Conservation (phyloP, 192 early-diverging fungal genomes). For the Linnemannia elongata region DNA sequence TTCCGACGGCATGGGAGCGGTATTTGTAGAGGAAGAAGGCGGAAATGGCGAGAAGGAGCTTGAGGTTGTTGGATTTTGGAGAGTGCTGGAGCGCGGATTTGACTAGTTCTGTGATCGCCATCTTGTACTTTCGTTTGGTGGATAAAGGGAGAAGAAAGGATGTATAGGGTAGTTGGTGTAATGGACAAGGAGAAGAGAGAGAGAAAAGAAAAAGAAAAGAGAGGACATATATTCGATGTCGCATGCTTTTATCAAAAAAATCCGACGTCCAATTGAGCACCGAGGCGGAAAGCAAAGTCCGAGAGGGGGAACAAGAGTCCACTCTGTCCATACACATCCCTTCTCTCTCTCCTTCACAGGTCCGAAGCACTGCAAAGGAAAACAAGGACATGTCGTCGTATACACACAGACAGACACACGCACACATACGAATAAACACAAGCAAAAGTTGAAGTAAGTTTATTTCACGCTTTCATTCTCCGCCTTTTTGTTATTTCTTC, state of each 20-base stretch:
- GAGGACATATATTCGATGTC: not conserved
- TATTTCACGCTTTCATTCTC: too few relatives aligned
- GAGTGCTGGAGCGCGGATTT: not conserved
- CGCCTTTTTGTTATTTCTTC: too few relatives aligned
- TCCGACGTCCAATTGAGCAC: not conserved
- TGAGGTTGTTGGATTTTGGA: not conserved
- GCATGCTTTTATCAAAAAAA: not conserved
- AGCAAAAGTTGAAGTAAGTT: too few relatives aligned
- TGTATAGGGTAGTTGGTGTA: not conserved
- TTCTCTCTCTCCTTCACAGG: not conserved
- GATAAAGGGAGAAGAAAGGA: not conserved
- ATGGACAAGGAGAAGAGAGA: not conserved
- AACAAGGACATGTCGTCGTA: too few relatives aligned
- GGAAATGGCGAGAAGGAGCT: not conserved
- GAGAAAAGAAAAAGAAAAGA: not conserved
- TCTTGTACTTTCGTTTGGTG: not conserved
- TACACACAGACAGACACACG: too few relatives aligned
- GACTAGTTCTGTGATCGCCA: not conserved
- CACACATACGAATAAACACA: too few relatives aligned
- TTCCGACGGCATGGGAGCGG: conserved; percentile 26
- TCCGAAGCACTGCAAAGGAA: too few relatives aligned
- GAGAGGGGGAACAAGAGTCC: not conserved
- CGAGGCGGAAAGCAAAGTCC: not conserved
- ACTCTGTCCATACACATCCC: not conserved
- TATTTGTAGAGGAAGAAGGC: conserved; percentile 21